These are phyloP conservation scores for Eutrema heterophyllum DNA, from an alignment of 345 rosid species.

Conservation along the genomic window DNA sequence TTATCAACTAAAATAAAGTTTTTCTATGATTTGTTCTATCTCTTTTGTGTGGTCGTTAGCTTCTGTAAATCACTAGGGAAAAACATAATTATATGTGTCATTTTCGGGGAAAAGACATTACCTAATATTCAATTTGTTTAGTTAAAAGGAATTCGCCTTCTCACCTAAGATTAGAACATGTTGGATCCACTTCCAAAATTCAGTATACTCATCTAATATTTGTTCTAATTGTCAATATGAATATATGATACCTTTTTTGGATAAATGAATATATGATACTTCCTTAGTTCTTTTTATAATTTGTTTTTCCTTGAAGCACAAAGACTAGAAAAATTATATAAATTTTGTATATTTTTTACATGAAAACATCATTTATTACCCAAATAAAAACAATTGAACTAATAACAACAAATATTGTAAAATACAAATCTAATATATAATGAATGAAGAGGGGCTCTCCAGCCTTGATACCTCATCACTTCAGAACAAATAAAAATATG, in stretches of 20 bases:
- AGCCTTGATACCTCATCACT: too few species aligned
- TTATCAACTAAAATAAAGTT: neutral
- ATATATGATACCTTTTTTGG: neutral
- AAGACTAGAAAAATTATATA: too few species aligned
- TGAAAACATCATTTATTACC: too few species aligned
- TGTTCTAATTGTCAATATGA: neutral
- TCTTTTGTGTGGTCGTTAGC: conserved; percentile 8
- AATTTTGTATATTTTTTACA: too few species aligned
- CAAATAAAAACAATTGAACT: too few species aligned
- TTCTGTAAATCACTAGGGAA: neutral
- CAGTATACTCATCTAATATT: neutral
- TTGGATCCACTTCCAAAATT: conserved; percentile 2
- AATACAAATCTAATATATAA: too few species aligned
- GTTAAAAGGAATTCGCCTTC: neutral
- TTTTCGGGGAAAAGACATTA: neutral
- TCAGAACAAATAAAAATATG: too few species aligned
- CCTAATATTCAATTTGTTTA: conserved; percentile 6
- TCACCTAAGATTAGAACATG: conserved; percentile 11
- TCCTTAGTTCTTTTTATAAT: too few species aligned
- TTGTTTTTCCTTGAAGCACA: too few species aligned
- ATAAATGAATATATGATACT: too few species aligned
- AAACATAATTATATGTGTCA: conserved; percentile 11
- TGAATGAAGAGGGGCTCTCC: too few species aligned
- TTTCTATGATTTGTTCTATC: neutral
- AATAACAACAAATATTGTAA: too few species aligned